Evolutionary conservation across 345 rosid species (phyloP).

Genomic region (Carallia brachiata): DNA sequence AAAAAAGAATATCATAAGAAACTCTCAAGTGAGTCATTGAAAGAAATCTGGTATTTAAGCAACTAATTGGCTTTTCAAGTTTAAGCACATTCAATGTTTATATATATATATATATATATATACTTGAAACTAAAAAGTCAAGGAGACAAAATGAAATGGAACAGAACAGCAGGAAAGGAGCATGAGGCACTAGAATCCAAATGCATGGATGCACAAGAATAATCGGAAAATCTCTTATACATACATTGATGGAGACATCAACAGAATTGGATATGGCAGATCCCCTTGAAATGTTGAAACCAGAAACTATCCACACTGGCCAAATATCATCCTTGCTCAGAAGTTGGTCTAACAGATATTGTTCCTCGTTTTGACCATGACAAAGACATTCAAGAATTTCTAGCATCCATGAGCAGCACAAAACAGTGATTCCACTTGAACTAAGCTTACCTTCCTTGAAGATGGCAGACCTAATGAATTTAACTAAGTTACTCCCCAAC

Average conservation of each 20-base stretch:
- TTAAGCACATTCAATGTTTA: background rate
- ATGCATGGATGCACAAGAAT: constrained; percentile 1
- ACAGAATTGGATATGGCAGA: constrained; percentile 15
- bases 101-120: too few relatives aligned
- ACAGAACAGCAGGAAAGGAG: background rate
- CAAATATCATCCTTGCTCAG: constrained; percentile 59
- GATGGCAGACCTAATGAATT: constrained; percentile 51
- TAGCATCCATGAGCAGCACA: constrained; percentile 65
- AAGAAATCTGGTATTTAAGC: background rate
- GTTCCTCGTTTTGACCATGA: constrained; percentile 54
- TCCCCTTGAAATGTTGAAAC: constrained; percentile 32
- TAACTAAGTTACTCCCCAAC: constrained; percentile 50
- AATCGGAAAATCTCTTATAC: constrained; percentile 39
- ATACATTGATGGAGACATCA: constrained; percentile 3
- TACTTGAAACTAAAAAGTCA: background rate
- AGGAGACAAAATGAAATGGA: background rate
- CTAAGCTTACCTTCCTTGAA: constrained; percentile 49
- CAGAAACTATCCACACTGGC: constrained; percentile 73
- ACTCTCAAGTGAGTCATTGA: background rate
- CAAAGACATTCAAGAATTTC: constrained; percentile 61
- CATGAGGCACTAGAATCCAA: background rate
- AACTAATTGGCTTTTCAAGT: background rate
- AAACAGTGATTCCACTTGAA: constrained; percentile 39
- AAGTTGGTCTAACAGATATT: constrained; percentile 60
- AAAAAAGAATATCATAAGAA: background rate